phyloP scores from a whole-genome alignment of 345 rosid species.

The Pseudoturritis turrita region DNA sequence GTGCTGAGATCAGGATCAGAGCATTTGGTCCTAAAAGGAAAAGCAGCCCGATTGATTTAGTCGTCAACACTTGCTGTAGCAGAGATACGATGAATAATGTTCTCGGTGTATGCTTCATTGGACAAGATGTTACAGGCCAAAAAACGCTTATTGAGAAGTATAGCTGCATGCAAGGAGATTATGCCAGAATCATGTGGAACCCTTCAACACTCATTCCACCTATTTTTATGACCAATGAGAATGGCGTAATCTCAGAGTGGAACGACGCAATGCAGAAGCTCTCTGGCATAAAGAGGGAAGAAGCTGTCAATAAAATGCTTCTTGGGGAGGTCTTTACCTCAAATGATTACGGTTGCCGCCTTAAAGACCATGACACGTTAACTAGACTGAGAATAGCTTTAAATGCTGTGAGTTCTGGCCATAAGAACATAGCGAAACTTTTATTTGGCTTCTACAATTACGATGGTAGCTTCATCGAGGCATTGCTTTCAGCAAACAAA shows the following conservation, averaged over 20 bases:
- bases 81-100: slow-evolving; percentile 51
- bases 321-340: slow-evolving; percentile 74
- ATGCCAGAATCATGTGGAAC: slow-evolving; percentile 57
- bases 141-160: slow-evolving; percentile 52
- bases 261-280: slow-evolving; percentile 75
- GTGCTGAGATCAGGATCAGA: slow-evolving; percentile 62
- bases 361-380: slow-evolving; percentile 67
- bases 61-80: slow-evolving; percentile 76
- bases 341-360: slow-evolving; percentile 52
- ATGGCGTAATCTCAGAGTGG: slow-evolving; percentile 78
- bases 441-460: slow-evolving; percentile 60
- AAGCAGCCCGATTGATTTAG: slow-evolving; percentile 48
- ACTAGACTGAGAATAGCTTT: slow-evolving; percentile 60
- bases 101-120: slow-evolving; percentile 74
- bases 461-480: slow-evolving; percentile 59
- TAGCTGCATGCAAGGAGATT: slow-evolving; percentile 65
- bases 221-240: slow-evolving; percentile 61
- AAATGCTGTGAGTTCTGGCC: slow-evolving; percentile 52
- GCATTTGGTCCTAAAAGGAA: slow-evolving; percentile 44
- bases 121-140: slow-evolving; percentile 73
- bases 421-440: slow-evolving; percentile 49
- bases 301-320: slow-evolving; percentile 51
- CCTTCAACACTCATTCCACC: slow-evolving; percentile 81
- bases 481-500: slow-evolving; percentile 59
- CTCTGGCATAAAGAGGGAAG: slow-evolving; percentile 76